Evolutionary conservation across 805 yeast species (phyloP).

Genomic region (Metschnikowia colocasiae): DNA sequence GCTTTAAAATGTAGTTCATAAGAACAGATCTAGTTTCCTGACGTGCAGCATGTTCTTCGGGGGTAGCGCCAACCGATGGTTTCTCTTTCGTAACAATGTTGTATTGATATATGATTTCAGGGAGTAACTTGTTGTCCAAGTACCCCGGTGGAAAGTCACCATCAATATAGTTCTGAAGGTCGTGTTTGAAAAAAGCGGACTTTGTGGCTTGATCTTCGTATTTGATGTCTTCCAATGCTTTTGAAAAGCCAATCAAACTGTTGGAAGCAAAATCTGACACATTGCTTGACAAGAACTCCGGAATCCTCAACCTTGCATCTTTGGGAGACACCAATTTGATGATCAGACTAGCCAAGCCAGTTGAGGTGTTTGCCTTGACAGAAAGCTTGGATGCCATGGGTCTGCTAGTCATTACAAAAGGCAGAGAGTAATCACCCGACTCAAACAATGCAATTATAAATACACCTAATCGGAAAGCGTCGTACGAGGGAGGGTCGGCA

Average conservation of each 20-base stretch:
- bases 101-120: conserved; percentile 54
- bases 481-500: conserved; percentile 45
- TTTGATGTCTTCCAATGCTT: conserved; percentile 52
- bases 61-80: conserved; percentile 25
- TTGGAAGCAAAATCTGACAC: conserved; percentile 32
- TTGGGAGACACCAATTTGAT: conserved; percentile 36
- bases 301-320: conserved; percentile 30
- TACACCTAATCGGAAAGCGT: conserved; percentile 61
- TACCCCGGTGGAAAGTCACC: conserved; percentile 47
- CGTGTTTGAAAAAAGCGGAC: conserved; percentile 36
- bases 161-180: conserved; percentile 24
- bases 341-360: conserved; percentile 30
- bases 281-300: conserved; percentile 27
- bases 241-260: conserved; percentile 48
- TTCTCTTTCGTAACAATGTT: conserved; percentile 25
- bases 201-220: conserved; percentile 54
- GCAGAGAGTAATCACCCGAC: conserved; percentile 12
- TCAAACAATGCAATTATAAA: conserved; percentile 49
- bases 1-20: conserved; percentile 40
- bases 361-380: conserved; percentile 29
- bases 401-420: not conserved
- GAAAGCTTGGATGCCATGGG: conserved; percentile 5
- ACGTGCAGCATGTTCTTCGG: conserved; percentile 28
- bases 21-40: conserved; percentile 38
- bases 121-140: conserved; percentile 61